phyloP scores from a whole-genome alignment of 1,139 yeast species.

The Geotrichum carabidarum region DNA sequence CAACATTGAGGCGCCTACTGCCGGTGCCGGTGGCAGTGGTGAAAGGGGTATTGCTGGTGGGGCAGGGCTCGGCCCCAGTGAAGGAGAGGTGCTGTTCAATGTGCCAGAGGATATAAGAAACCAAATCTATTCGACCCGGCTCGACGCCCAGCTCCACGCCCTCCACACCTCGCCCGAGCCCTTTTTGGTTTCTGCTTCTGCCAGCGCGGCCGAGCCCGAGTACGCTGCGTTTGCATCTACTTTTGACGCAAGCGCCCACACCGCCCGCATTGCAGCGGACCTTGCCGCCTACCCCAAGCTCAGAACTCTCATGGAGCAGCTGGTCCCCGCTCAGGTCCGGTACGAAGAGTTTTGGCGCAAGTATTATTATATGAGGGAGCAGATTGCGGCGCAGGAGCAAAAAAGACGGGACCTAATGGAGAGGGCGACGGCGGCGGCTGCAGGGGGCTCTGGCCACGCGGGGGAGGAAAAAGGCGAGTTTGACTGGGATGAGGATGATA shows the following conservation, averaged over 20 bases:
- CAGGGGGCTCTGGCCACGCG: conserved; percentile 50
- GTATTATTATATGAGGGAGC: conserved; percentile 55
- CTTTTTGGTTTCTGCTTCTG: conserved; percentile 33
- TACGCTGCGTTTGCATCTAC: conserved; percentile 33
- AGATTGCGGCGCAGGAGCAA: conserved; percentile 58
- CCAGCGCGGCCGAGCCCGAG: conserved; percentile 29
- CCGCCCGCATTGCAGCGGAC: conserved; percentile 49
- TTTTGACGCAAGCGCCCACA: conserved; percentile 49
- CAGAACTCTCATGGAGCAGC: conserved; percentile 51
- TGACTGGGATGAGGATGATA: conserved; percentile 60
- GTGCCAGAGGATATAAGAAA: conserved; percentile 40
- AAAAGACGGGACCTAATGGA: conserved; percentile 59
- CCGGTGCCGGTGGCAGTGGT: conserved; percentile 16
- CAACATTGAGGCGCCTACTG: conserved; percentile 38
- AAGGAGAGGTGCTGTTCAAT: conserved; percentile 42
- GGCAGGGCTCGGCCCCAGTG: conserved; percentile 32
- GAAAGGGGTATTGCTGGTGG: conserved; percentile 23
- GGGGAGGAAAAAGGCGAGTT: conserved; percentile 58
- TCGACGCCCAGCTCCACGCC: conserved; percentile 55
- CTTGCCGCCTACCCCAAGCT: conserved; percentile 53
- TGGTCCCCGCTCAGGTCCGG: conserved; percentile 58
- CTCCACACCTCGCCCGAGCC: conserved; percentile 47
- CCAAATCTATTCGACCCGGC: conserved; percentile 47
- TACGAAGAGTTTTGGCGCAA: conserved; percentile 70
- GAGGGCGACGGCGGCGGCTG: conserved; percentile 36